A percentile compares a stretch with the other conserved stretches of the same genome.
These are phyloP conservation scores for Boletus sp. DNA, from an alignment of 768 basidiomycete genomes.

Conservation along the genomic window DNA sequence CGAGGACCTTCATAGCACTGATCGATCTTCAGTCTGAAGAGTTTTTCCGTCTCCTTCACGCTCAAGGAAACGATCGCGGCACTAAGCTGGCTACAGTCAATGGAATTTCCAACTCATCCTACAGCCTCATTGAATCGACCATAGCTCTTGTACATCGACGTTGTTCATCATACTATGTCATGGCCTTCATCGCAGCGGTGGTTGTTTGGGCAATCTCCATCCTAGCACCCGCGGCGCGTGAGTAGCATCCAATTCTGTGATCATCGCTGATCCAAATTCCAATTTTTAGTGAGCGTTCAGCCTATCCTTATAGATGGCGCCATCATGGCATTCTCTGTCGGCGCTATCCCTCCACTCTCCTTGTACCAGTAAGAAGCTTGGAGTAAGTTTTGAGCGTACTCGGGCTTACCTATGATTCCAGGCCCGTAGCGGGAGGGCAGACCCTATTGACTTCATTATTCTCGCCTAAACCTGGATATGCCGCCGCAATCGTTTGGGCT, in stretches of 20 bases:
- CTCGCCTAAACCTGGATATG: slow-evolving; percentile 6
- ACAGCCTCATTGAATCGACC: slow-evolving; percentile 3
- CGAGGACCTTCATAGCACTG: background rate
- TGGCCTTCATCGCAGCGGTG: slow-evolving; percentile 2
- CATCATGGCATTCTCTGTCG: slow-evolving; percentile 13
- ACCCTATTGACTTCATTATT: background rate
- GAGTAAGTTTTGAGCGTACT: background rate
- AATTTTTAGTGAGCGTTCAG: slow-evolving; percentile 8
- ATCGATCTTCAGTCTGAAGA: slow-evolving; percentile 13
- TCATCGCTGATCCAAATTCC: background rate
- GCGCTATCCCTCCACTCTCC: slow-evolving; percentile 13
- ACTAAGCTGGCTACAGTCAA: slow-evolving; percentile 8
- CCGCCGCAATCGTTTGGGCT: slow-evolving; percentile 16
- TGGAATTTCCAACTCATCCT: slow-evolving; percentile 15
- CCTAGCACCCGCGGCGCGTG: slow-evolving; percentile 11
- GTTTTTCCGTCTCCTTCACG: slow-evolving; percentile 16
- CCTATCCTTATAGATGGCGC: slow-evolving; percentile 11
- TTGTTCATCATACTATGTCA: slow-evolving; percentile 9
- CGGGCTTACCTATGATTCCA: background rate
- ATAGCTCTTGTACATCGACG: background rate
- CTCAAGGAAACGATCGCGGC: background rate
- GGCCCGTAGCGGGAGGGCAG: slow-evolving; percentile 6
- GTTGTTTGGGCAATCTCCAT: slow-evolving; percentile 9
- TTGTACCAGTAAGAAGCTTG: slow-evolving; percentile 9
- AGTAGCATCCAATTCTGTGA: background rate